phyloP scores from a whole-genome alignment of 2,329 filamentous ascomycete species.

The Colletotrichum viniferum region DNA sequence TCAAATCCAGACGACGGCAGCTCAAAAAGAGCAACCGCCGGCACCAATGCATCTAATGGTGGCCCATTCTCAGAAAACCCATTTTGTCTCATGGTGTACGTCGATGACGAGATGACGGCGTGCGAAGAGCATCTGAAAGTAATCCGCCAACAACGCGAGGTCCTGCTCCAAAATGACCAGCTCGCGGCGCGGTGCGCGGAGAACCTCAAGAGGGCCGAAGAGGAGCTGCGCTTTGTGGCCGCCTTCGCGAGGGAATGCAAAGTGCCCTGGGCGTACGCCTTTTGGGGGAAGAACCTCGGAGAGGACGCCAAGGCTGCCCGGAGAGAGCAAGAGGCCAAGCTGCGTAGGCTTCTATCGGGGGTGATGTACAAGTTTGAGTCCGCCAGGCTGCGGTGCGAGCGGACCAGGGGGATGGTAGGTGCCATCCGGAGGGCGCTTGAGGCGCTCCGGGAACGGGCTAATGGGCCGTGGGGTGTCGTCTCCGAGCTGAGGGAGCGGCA shows the following conservation, averaged over 20 bases:
- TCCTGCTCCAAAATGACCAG: background rate
- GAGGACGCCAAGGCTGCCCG: background rate
- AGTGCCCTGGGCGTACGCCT: background rate
- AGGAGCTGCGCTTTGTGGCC: background rate
- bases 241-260: background rate
- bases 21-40: background rate
- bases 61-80: background rate
- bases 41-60: background rate
- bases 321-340: background rate
- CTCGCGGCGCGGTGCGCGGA: background rate
- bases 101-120: background rate
- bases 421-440: background rate
- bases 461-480: background rate
- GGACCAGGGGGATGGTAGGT: background rate
- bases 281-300: background rate
- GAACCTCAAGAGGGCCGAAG: background rate
- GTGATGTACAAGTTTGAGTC: background rate
- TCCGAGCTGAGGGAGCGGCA: background rate
- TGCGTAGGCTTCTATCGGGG: background rate
- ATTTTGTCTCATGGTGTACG: background rate
- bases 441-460: background rate
- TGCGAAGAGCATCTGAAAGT: background rate
- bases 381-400: background rate
- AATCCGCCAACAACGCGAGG: background rate
- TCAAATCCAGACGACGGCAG: fast-evolving